Conservation (phyloP, 1,139 yeast genomes). For the Yamadazyma atmosphaerica region DNA sequence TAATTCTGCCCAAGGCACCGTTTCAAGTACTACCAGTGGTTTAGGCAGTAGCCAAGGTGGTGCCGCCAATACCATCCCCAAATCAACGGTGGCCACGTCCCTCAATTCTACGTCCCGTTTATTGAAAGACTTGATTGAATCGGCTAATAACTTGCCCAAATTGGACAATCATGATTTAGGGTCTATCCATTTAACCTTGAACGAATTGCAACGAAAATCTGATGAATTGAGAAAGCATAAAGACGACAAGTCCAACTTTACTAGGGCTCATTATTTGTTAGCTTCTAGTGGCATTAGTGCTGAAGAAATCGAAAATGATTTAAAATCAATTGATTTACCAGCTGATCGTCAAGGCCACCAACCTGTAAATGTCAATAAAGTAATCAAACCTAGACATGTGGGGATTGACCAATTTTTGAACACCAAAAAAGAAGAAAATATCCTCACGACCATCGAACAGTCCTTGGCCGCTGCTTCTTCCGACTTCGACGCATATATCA, state of each 20-base stretch:
- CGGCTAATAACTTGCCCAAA: conserved; percentile 70
- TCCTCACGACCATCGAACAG: conserved; percentile 81
- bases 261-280: conserved; percentile 86
- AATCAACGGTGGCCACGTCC: conserved; percentile 6
- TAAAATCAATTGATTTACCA: conserved; percentile 39
- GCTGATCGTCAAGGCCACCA: conserved; percentile 9
- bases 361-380: conserved; percentile 6
- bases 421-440: conserved; percentile 78
- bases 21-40: conserved; percentile 1
- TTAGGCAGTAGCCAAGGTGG: background rate
- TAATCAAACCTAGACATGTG: conserved; percentile 14
- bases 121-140: conserved; percentile 65
- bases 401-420: conserved; percentile 58
- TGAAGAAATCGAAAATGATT: conserved; percentile 77
- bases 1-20: background rate
- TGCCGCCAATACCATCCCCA: conserved; percentile 3
- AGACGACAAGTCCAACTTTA: conserved; percentile 48
- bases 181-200: conserved; percentile 69
- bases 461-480: conserved; percentile 71
- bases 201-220: conserved; percentile 75
- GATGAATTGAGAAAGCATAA: conserved; percentile 54
- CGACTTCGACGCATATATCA: conserved; percentile 80
- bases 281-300: conserved; percentile 91
- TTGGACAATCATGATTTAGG: conserved; percentile 62
- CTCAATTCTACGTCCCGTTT: conserved; percentile 12